Evolutionary conservation across 768 basidiomycete genomes (phyloP).

Genomic region (Hypholoma sublateritium): DNA sequence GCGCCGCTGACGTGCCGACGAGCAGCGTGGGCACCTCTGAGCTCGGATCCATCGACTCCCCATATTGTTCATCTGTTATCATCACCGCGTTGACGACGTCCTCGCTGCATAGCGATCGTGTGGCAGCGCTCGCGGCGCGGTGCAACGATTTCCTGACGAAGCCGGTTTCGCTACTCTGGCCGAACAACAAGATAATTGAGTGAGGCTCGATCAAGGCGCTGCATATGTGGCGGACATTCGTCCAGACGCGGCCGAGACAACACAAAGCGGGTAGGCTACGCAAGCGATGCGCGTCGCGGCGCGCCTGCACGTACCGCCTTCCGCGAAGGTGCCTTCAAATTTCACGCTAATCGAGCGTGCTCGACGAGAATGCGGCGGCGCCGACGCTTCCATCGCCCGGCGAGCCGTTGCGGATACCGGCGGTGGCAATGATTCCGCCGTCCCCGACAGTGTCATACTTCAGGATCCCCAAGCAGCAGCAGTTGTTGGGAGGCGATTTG

Average conservation of each 20-base stretch:
- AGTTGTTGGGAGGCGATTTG: neutral
- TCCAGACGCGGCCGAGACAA: slow-evolving; percentile 47
- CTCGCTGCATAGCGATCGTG: slow-evolving; percentile 91
- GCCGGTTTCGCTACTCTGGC: slow-evolving; percentile 92
- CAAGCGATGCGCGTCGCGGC: slow-evolving; percentile 47
- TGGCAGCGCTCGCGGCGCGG: slow-evolving; percentile 95
- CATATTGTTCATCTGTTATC: slow-evolving; percentile 92
- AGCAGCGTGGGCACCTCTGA: no score
- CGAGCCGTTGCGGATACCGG: slow-evolving; percentile 10
- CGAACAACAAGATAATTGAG: slow-evolving; percentile 97
- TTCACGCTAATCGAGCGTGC: neutral
- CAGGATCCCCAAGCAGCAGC: slow-evolving; percentile 3
- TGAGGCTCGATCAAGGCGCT: slow-evolving; percentile 98
- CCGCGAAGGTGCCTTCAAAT: slow-evolving; percentile 1
- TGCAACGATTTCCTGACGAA: slow-evolving; percentile 99
- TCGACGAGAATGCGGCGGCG: slow-evolving; percentile 4
- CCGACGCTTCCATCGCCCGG: slow-evolving; percentile 16
- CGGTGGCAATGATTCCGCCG: slow-evolving; percentile 5
- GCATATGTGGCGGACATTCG: slow-evolving; percentile 88
- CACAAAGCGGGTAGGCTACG: slow-evolving; percentile 38
- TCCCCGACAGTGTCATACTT: slow-evolving; percentile 13
- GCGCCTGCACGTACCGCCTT: slow-evolving; percentile 37
- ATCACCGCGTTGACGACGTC: slow-evolving; percentile 99
- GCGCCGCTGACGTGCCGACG: no score
- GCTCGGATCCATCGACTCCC: slow-evolving; percentile 51